These are phyloP conservation scores for Apiotrichum sp. DNA, from an alignment of 1,284 basidiomycete species.

Conservation along the genomic window DNA sequence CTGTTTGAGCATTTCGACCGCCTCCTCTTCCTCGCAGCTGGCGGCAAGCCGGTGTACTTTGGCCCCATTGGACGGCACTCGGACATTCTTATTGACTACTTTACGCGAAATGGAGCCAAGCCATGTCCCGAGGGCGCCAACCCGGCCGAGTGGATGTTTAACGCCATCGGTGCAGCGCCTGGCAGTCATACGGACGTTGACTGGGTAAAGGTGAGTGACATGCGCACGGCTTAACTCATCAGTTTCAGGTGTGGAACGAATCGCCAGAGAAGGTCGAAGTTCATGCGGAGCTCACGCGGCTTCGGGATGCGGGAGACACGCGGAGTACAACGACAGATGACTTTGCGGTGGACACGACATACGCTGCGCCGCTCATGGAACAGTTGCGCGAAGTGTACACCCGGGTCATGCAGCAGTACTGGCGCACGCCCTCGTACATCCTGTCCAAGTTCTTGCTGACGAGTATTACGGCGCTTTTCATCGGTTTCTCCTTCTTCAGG, in stretches of 20 bases:
- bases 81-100: constrained; percentile 41
- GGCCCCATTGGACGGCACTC: constrained; percentile 37
- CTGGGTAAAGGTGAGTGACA: too few relatives aligned
- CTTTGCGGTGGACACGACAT: constrained; percentile 28
- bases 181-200: constrained; percentile 55
- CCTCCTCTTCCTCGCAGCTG: constrained; percentile 41
- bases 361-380: constrained; percentile 52
- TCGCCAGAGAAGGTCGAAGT: constrained; percentile 46
- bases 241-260: constrained; percentile 58
- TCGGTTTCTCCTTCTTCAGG: constrained; percentile 59
- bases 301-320: constrained; percentile 41
- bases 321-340: constrained; percentile 21
- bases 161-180: constrained; percentile 67
- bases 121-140: constrained; percentile 22
- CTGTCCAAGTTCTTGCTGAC: constrained; percentile 60
- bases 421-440: constrained; percentile 66
- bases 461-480: constrained; percentile 46
- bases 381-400: constrained; percentile 54
- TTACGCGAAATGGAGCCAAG: constrained; percentile 20
- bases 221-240: too few relatives aligned
- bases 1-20: constrained; percentile 44
- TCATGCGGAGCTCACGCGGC: constrained; percentile 46
- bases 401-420: constrained; percentile 56
- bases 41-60: constrained; percentile 38
- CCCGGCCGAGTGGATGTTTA: constrained; percentile 34